Conservation (phyloP, 2,329 filamentous ascomycete species). For the Fusarium buxicola region DNA sequence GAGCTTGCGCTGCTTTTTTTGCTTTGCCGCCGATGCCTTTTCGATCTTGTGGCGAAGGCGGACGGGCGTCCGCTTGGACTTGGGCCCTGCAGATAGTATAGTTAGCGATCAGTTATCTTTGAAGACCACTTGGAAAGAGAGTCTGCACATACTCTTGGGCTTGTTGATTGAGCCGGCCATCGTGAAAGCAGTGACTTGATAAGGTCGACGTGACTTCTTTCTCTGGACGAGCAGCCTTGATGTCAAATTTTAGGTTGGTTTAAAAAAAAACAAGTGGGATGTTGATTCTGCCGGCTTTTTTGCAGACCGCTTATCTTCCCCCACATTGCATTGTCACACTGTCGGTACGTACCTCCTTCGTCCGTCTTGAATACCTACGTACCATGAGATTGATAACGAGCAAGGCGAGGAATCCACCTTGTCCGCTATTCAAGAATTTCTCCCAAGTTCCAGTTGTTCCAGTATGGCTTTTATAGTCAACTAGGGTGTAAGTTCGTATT, state of each 20-base stretch:
- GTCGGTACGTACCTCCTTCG: constrained; percentile 29
- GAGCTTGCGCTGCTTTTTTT: constrained; percentile 87
- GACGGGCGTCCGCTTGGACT: constrained; percentile 90
- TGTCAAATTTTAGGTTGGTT: constrained; percentile 29
- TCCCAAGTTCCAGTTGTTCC: neutral
- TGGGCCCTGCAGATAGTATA: constrained; percentile 74
- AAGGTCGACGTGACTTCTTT: constrained; percentile 33
- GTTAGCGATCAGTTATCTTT: neutral
- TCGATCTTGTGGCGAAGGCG: constrained; percentile 96
- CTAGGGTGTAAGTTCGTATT: too few species aligned
- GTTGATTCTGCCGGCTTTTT: constrained; percentile 51
- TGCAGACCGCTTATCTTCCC: constrained; percentile 48
- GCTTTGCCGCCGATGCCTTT: constrained; percentile 90
- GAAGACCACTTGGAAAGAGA: accelerated
- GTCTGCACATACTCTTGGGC: constrained; percentile 60
- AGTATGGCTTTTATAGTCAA: neutral
- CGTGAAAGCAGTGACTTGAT: constrained; percentile 37
- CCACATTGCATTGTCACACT: constrained; percentile 36
- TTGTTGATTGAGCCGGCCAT: constrained; percentile 68
- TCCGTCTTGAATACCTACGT: neutral
- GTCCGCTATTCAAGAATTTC: too few species aligned
- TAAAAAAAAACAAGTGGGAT: constrained; percentile 55
- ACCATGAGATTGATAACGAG: constrained; percentile 1
- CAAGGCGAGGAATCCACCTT: too few species aligned
- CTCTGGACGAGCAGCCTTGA: constrained; percentile 6